Conservation (phyloP, 352 stramenopile genomes). For the Aphanomyces euteiches region DNA sequence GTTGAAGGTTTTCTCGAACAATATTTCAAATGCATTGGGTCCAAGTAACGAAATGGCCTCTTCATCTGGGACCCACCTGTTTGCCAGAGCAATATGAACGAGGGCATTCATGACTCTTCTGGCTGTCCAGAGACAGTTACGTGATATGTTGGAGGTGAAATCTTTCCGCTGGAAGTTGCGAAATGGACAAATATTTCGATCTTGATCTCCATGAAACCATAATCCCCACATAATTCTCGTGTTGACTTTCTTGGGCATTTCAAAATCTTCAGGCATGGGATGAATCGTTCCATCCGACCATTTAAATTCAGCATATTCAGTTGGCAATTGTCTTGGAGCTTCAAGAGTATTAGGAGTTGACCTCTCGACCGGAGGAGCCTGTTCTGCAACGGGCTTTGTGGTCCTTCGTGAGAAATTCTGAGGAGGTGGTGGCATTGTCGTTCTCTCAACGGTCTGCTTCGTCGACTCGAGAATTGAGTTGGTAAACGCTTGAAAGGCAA, state of each 20-base stretch:
- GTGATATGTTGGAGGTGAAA: neutral
- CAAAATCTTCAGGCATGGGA: neutral
- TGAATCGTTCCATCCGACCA: neutral
- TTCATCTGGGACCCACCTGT: neutral
- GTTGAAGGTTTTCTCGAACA: neutral
- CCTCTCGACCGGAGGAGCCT: no score
- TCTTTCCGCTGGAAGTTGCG: neutral
- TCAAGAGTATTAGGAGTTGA: no score
- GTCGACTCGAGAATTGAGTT: neutral
- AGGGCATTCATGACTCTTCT: neutral
- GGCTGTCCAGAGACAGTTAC: neutral
- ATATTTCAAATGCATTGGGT: neutral
- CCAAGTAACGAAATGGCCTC: neutral
- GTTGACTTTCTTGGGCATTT: neutral
- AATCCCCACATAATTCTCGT: neutral
- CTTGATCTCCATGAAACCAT: neutral
- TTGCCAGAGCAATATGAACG: neutral
- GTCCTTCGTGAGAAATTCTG: no score
- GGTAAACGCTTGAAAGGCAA: conserved; percentile 1
- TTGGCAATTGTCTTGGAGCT: no score
- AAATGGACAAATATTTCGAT: neutral
- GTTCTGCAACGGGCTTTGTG: no score
- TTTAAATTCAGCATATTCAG: neutral
- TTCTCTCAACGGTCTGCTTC: no score
- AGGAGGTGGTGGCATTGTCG: no score